Conservation (phyloP, 371 early-diverging fungal genomes). For the Chytridium lagenaria region DNA sequence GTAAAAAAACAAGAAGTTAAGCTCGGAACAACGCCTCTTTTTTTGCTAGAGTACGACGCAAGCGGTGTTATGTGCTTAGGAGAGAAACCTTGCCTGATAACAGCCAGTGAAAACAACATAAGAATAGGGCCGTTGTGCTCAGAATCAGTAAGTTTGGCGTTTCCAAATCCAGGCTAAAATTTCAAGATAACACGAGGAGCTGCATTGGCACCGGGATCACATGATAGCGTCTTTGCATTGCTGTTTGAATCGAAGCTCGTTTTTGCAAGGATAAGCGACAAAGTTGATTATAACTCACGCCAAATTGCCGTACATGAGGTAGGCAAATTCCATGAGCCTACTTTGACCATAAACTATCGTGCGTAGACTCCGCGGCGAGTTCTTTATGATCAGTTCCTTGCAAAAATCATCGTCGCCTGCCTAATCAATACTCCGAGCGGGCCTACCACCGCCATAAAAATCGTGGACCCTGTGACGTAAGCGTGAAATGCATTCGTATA, state of each 20-base stretch:
- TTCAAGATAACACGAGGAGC: not conserved
- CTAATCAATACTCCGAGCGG: not conserved
- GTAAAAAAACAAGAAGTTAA: not conserved
- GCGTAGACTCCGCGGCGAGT: slow-evolving; percentile 37
- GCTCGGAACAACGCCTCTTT: not conserved
- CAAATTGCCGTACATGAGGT: not conserved
- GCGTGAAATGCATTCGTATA: not conserved
- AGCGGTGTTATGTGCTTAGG: slow-evolving; percentile 3
- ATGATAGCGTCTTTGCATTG: not conserved
- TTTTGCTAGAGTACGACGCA: not conserved
- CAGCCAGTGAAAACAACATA: not conserved
- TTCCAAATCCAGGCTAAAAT: not conserved
- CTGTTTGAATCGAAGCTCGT: not conserved
- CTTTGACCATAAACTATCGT: not conserved
- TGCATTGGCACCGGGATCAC: not conserved
- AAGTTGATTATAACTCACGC: not conserved
- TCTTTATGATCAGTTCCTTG: slow-evolving; percentile 34
- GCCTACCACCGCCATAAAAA: slow-evolving; percentile 27
- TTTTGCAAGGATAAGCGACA: not conserved
- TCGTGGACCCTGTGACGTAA: slow-evolving; percentile 37
- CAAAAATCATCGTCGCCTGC: slow-evolving; percentile 35
- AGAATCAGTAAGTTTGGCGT: not conserved
- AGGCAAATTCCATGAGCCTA: not conserved
- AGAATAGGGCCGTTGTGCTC: not conserved
- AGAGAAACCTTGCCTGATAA: slow-evolving; percentile 2